phyloP scores from a whole-genome alignment of 108 stramenopile genomes.

The Chaetoceros muelleri region DNA sequence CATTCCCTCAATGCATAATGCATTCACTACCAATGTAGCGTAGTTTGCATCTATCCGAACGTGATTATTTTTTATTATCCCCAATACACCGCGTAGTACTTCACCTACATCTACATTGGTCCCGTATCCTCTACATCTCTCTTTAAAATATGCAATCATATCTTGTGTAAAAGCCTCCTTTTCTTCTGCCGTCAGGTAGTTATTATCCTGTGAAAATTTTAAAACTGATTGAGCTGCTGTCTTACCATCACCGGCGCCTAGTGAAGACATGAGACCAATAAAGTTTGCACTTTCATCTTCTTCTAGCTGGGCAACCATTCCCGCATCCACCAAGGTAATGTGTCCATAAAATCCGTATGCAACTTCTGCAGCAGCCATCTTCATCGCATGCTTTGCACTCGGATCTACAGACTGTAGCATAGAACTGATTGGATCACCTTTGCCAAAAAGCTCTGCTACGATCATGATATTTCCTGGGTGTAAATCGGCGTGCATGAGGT shows the following conservation, averaged over 20 bases:
- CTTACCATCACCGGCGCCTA: constrained; percentile 62
- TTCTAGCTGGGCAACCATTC: constrained; percentile 76
- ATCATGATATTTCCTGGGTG: constrained; percentile 40
- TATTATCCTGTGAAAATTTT: constrained; percentile 35
- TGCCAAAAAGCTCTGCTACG: background rate
- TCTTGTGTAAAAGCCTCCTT: constrained; percentile 36
- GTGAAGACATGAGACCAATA: constrained; percentile 51
- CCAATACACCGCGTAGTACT: constrained; percentile 58
- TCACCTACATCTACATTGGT: constrained; percentile 62
- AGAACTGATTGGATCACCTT: background rate
- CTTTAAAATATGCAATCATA: constrained; percentile 41
- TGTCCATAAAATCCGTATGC: background rate
- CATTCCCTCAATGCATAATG: constrained; percentile 66
- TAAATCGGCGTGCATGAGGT: constrained; percentile 52
- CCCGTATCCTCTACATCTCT: constrained; percentile 60
- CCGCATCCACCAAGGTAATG: constrained; percentile 73
- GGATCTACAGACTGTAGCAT: background rate
- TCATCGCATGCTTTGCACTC: background rate
- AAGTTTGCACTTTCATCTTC: constrained; percentile 55
- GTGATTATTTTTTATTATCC: constrained; percentile 43
- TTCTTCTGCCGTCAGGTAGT: constrained; percentile 20
- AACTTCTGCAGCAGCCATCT: background rate
- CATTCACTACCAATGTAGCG: constrained; percentile 78
- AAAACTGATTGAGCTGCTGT: constrained; percentile 49
- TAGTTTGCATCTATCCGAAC: constrained; percentile 74